Conservation (phyloP, 768 basidiomycete species). For the Naganishia randhawae region DNA sequence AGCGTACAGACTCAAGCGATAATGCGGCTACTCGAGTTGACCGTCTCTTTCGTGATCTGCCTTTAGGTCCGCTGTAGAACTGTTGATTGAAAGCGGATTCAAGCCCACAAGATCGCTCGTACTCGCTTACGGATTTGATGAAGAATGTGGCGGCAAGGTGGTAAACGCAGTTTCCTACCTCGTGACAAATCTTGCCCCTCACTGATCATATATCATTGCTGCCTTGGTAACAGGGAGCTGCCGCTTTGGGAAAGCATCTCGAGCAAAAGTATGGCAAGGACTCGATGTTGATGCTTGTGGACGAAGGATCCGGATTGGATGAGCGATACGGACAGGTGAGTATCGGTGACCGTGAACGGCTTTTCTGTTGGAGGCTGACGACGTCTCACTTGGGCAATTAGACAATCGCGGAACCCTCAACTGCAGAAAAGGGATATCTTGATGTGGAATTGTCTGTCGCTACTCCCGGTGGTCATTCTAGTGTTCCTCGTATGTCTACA, state of each 20-base stretch:
- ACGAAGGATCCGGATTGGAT: constrained; percentile 32
- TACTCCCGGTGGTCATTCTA: constrained; percentile 45
- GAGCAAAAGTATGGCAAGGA: constrained; percentile 45
- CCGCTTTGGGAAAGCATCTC: constrained; percentile 34
- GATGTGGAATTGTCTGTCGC: constrained; percentile 38
- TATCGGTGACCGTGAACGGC: background rate
- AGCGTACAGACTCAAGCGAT: too few relatives aligned
- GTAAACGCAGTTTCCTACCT: constrained; percentile 30
- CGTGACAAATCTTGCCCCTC: background rate
- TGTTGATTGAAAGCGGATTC: constrained; percentile 36
- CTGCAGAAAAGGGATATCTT: constrained; percentile 46
- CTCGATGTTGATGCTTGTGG: constrained; percentile 38
- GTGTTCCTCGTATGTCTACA: constrained; percentile 36
- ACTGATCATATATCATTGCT: background rate
- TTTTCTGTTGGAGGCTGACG: background rate
- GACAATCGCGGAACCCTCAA: constrained; percentile 37
- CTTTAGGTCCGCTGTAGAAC: constrained; percentile 42
- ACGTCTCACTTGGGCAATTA: background rate
- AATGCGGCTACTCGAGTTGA: too few relatives aligned
- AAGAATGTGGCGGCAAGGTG: constrained; percentile 46
- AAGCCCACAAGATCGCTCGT: constrained; percentile 40
- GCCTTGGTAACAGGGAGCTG: constrained; percentile 33
- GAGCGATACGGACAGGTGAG: constrained; percentile 39
- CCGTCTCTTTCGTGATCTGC: background rate
- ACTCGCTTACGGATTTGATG: constrained; percentile 44